A percentile compares a stretch with the other conserved stretches of the same genome.
These are phyloP conservation scores for Yamadazyma sp. DNA, from an alignment of 805 yeast species.

Conservation along the genomic window DNA sequence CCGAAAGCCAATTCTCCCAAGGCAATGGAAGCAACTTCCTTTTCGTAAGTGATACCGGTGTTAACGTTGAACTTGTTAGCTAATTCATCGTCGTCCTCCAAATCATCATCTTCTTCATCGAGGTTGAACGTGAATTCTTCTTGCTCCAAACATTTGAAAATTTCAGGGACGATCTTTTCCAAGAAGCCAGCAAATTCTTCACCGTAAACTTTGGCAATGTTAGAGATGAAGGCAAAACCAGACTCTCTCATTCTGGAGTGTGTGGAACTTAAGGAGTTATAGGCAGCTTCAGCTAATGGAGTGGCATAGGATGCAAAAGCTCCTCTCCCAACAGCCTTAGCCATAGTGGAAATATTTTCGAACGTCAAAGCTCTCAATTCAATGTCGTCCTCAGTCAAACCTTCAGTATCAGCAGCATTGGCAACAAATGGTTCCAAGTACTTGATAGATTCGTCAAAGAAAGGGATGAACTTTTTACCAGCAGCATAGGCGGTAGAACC, in stretches of 20 bases:
- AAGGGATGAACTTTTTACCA: conserved; percentile 84
- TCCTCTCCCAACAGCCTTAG: conserved; percentile 93
- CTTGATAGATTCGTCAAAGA: conserved; percentile 77
- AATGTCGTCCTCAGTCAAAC: conserved; percentile 82
- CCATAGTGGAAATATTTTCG: conserved; percentile 93
- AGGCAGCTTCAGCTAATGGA: conserved; percentile 86
- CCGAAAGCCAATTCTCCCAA: conserved; percentile 85
- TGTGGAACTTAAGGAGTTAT: conserved; percentile 70
- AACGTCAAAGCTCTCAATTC: conserved; percentile 90
- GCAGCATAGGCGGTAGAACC: conserved; percentile 97
- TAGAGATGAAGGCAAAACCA: conserved; percentile 89
- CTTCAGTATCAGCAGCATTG: conserved; percentile 65
- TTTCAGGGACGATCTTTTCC: conserved; percentile 77
- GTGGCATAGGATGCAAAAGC: conserved; percentile 82
- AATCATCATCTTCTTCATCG: conserved; percentile 50
- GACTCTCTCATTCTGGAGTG: conserved; percentile 89
- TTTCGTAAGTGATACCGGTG: conserved; percentile 93
- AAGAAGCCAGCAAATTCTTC: conserved; percentile 85
- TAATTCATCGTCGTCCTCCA: conserved; percentile 59
- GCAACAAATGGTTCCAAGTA: conserved; percentile 79
- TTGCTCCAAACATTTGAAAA: conserved; percentile 79
- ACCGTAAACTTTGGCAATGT: conserved; percentile 93
- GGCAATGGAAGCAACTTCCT: conserved; percentile 92
- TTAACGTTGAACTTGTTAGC: conserved; percentile 80
- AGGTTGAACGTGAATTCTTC: conserved; percentile 74